phyloP scores from a whole-genome alignment of 129 eudicot species.

The Artemisia tridentata region DNA sequence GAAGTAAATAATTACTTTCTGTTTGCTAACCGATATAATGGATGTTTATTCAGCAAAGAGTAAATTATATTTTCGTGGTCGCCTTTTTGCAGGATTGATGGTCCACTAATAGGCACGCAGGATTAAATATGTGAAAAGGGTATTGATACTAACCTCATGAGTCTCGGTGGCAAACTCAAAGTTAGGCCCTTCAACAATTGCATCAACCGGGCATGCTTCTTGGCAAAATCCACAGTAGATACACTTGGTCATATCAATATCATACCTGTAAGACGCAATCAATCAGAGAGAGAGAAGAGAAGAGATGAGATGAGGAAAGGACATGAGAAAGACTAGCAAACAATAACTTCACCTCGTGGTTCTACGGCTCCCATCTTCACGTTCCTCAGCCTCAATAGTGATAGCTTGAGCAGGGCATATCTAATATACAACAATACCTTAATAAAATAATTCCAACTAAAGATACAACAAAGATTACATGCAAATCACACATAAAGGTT shows the following conservation, averaged over 20 bases:
- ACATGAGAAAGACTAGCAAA: slow-evolving; percentile 3
- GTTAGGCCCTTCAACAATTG: slow-evolving; percentile 98
- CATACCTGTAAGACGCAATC: slow-evolving; percentile 57
- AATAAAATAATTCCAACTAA: not conserved
- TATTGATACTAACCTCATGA: slow-evolving; percentile 68
- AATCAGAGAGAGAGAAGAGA: slow-evolving; percentile 13
- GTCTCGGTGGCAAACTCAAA: slow-evolving; percentile 99
- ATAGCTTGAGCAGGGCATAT: slow-evolving; percentile 99
- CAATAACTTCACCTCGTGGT: slow-evolving; percentile 68
- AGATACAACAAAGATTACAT: not conserved
- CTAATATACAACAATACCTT: slow-evolving; percentile 34
- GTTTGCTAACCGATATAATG: too few species aligned
- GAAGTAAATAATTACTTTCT: too few species aligned
- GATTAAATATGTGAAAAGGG: not conserved
- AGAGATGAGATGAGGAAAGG: not conserved
- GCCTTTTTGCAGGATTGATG: not conserved
- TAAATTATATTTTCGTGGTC: not conserved
- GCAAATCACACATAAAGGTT: not conserved
- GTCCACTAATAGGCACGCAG: not conserved
- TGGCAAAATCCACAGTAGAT: slow-evolving; percentile 99
- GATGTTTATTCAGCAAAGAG: not conserved
- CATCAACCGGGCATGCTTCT: slow-evolving; percentile 99
- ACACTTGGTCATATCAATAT: slow-evolving; percentile 98
- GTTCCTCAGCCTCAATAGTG: slow-evolving; percentile 97
- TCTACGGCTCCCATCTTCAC: slow-evolving; percentile 99